Evolutionary conservation across 2,329 filamentous ascomycete genomes (phyloP).

Genomic region (Fusarium sambucinum): DNA sequence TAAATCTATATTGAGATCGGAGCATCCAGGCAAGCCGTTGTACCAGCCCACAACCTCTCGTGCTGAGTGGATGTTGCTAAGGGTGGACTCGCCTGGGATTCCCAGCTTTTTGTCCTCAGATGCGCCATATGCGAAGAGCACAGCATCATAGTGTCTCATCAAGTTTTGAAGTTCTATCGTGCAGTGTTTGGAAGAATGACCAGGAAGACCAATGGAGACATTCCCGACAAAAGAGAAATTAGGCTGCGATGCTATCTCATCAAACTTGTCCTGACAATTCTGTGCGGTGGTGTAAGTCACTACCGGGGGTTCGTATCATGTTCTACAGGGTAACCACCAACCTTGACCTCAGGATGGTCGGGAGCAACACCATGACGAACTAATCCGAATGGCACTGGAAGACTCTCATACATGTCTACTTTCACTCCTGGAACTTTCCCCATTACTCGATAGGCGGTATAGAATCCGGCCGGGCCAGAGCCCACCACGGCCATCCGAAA

Average conservation of each 20-base stretch:
- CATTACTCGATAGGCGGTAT: constrained; percentile 88
- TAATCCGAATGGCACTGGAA: constrained; percentile 92
- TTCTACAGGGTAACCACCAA: constrained; percentile 52
- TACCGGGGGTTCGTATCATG: too few relatives aligned
- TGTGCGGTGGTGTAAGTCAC: constrained; percentile 52
- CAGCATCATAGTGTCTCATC: constrained; percentile 87
- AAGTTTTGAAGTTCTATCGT: constrained; percentile 75
- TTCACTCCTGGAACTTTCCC: constrained; percentile 76
- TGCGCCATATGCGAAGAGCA: constrained; percentile 93
- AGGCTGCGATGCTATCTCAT: constrained; percentile 83
- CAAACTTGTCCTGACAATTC: constrained; percentile 96
- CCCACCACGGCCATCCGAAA: constrained; percentile 90
- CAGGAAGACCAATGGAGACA: constrained; percentile 75
- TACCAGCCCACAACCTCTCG: constrained; percentile 98
- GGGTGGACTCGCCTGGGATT: constrained; percentile 79
- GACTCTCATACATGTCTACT: constrained; percentile 95
- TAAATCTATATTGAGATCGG: constrained; percentile 78
- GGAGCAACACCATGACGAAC: constrained; percentile 97
- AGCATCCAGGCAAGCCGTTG: constrained; percentile 90
- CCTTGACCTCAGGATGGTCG: constrained; percentile 98
- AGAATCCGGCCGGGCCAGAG: constrained; percentile 96
- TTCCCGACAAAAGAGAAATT: constrained; percentile 95
- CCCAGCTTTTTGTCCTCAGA: constrained; percentile 83
- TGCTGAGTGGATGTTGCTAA: constrained; percentile 85
- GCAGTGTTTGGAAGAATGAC: constrained; percentile 56